These are phyloP conservation scores for Aspergillus phoenicis DNA, from an alignment of 2,329 filamentous ascomycete genomes.

Conservation along the genomic window DNA sequence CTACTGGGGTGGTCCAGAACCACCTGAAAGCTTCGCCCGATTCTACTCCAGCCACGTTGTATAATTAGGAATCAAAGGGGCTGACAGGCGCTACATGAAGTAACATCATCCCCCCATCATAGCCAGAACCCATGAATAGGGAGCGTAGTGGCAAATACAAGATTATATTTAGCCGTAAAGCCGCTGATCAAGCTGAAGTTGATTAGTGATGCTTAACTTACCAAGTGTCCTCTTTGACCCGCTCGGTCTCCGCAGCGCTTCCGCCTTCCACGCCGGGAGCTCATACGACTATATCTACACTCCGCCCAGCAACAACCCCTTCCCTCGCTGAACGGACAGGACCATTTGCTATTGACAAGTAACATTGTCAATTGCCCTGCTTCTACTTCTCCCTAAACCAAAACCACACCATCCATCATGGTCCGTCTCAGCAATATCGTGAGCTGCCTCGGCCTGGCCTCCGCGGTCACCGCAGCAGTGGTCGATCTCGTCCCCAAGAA, in stretches of 20 bases:
- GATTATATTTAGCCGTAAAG: background rate
- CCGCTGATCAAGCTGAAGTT: background rate
- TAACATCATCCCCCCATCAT: background rate
- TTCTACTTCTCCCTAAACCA: background rate
- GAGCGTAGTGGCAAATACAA: background rate
- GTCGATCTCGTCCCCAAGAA: constrained; percentile 86
- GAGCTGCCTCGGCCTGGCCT: constrained; percentile 59
- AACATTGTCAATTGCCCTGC: background rate
- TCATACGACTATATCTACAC: constrained; percentile 7
- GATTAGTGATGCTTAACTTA: constrained; percentile 15
- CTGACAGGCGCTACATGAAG: background rate
- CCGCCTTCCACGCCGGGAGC: constrained; percentile 12
- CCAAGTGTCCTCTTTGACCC: constrained; percentile 39
- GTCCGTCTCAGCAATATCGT: constrained; percentile 50
- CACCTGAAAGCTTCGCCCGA: constrained; percentile 1
- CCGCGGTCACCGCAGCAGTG: constrained; percentile 77
- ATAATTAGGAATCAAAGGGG: constrained; percentile 11
- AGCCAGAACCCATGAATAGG: background rate
- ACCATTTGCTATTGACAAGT: background rate
- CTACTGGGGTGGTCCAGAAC: background rate
- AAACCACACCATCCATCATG: constrained; percentile 36
- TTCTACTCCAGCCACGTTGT: constrained; percentile 9
- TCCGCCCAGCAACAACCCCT: constrained; percentile 1
- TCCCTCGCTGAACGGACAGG: constrained; percentile 4
- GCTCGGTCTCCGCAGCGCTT: constrained; percentile 13